Evolutionary conservation across 176 grass and related monocot genomes (phyloP).

Genomic region (Luzula sylvatica): DNA sequence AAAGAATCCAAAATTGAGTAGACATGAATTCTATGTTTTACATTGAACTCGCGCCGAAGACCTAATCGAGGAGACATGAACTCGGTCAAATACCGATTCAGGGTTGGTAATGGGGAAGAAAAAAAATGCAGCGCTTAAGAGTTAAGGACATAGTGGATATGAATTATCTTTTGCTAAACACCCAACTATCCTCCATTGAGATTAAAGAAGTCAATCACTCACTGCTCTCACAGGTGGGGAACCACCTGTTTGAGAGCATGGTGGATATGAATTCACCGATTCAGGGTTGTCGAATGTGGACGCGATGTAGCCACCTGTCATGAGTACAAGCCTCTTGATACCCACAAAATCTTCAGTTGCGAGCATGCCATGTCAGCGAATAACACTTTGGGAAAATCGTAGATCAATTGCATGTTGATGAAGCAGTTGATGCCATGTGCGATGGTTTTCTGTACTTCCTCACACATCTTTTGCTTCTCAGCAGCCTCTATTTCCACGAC

Average conservation of each 20-base stretch:
- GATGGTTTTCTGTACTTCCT: constrained; percentile 92
- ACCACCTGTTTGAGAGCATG: constrained; percentile 54
- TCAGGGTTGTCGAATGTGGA: constrained; percentile 95
- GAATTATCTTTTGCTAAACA: too few relatives aligned
- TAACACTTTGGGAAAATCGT: constrained; percentile 89
- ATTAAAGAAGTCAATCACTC: too few relatives aligned
- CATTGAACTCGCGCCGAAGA: constrained; percentile 51
- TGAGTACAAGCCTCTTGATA: constrained; percentile 72
- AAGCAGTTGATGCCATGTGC: constrained; percentile 88
- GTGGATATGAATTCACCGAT: constrained; percentile 69
- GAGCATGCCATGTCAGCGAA: constrained; percentile 79
- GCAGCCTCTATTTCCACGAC: constrained; percentile 88
- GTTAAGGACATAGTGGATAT: too few relatives aligned
- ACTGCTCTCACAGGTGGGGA: too few relatives aligned
- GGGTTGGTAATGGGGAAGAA: constrained; percentile 15
- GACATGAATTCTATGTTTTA: too few relatives aligned
- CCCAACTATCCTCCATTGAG: too few relatives aligned
- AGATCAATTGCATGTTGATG: constrained; percentile 61
- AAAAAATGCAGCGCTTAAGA: constrained; percentile 23
- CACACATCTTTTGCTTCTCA: constrained; percentile 95
- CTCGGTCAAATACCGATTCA: constrained; percentile 67
- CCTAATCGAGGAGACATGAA: constrained; percentile 77
- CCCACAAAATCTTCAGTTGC: constrained; percentile 96
- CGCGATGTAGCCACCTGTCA: constrained; percentile 89
- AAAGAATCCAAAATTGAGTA: too few relatives aligned